Conservation (phyloP, 2,329 filamentous ascomycete genomes). For the Sporothrix variecibatus region DNA sequence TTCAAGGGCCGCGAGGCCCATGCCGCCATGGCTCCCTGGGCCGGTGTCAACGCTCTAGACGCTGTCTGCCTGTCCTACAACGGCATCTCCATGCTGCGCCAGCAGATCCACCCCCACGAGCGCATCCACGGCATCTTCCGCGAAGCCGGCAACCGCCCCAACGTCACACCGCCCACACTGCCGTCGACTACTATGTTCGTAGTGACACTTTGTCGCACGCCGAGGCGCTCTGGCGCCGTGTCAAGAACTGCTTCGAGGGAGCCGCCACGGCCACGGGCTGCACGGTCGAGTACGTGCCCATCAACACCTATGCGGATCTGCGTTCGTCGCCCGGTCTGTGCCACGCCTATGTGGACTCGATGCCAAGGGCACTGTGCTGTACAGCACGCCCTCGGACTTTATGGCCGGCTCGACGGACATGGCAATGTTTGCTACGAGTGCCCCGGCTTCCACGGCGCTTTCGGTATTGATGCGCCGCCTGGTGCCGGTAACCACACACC, state of each 20-base stretch:
- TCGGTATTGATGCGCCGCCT: constrained; percentile 42
- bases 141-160: constrained; percentile 40
- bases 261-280: constrained; percentile 43
- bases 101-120: constrained; percentile 51
- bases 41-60: constrained; percentile 52
- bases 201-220: constrained; percentile 43
- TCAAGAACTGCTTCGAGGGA: constrained; percentile 40
- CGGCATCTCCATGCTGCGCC: constrained; percentile 45
- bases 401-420: constrained; percentile 41
- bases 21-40: constrained; percentile 50
- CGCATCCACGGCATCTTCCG: constrained; percentile 54
- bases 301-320: constrained; percentile 40
- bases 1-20: constrained; percentile 48
- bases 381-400: constrained; percentile 36
- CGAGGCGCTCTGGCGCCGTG: constrained; percentile 36
- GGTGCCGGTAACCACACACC: constrained; percentile 47
- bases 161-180: constrained; percentile 44
- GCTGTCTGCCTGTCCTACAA: constrained; percentile 44
- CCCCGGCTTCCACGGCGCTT: constrained; percentile 47
- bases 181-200: constrained; percentile 48
- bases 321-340: constrained; percentile 36
- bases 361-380: constrained; percentile 37
- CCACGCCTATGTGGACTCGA: constrained; percentile 36
- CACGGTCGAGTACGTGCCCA: constrained; percentile 34
- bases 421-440: constrained; percentile 49